A percentile compares a stretch with the other conserved stretches of the same genome.
Evolutionary conservation across 2,329 filamentous ascomycete genomes (phyloP).

Genomic region (Botrytis deweyae): DNA sequence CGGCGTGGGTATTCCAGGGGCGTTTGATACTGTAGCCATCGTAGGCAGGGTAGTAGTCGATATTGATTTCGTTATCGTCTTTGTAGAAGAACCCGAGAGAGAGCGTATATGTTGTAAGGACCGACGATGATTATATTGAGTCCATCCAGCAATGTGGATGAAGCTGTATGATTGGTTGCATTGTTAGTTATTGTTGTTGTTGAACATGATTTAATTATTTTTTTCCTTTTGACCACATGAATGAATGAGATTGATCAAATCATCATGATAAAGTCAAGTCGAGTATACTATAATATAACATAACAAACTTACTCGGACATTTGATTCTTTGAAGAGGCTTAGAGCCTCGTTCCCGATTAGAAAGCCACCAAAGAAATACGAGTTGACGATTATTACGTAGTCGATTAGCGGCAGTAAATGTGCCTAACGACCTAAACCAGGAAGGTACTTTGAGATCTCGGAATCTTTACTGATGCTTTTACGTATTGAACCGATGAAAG

Average conservation of each 20-base stretch:
- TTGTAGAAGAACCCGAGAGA: conserved; percentile 15
- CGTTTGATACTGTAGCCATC: conserved; percentile 40
- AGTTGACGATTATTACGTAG: conserved; percentile 20
- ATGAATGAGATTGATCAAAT: background rate
- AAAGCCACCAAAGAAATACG: conserved; percentile 8
- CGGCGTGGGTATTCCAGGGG: conserved; percentile 30
- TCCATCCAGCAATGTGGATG: conserved; percentile 49
- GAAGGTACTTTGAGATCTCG: conserved; percentile 1
- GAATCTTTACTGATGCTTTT: background rate
- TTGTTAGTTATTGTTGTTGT: conserved; percentile 9
- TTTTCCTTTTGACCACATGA: background rate
- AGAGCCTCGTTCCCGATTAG: conserved; percentile 22
- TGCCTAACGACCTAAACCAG: background rate
- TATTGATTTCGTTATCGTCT: conserved; percentile 40
- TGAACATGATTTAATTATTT: background rate
- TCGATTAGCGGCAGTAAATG: conserved; percentile 8
- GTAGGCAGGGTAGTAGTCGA: conserved; percentile 43
- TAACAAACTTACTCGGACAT: conserved; percentile 20
- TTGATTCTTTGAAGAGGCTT: conserved; percentile 16
- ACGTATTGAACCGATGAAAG: background rate
- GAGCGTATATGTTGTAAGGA: conserved; percentile 20
- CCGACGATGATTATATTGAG: conserved; percentile 46
- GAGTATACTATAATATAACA: background rate
- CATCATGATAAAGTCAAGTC: background rate
- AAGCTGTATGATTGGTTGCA: conserved; percentile 44